Base-by-base conservation (phyloP, 495 filamentous ascomycete species). In the Bryoglossum gracile region DNA sequence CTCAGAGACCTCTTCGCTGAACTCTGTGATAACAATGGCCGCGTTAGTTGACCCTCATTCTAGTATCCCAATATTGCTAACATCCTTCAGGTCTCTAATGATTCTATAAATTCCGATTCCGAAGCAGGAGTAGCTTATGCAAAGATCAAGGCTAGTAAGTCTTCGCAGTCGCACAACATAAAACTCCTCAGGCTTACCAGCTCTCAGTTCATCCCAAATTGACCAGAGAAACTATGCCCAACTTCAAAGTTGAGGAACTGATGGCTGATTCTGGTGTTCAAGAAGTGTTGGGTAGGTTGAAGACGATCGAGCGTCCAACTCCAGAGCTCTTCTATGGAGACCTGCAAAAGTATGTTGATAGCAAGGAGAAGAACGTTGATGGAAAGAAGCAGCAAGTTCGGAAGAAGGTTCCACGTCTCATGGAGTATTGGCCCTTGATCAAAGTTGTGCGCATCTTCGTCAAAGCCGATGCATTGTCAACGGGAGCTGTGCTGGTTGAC, bases 401-500 rank as follows among this genome's bases (percentile, higher is more conserved):
- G 26, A 30, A 68, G n/a, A 53, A 63, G 18, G 59, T 62, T 40
- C 53, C 61, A 49, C 60, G 53, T 34, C 28, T 54, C 1, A 76
- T 80, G 63, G 76, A 78, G 26, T 77, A 70, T 36, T 86, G 81
- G 82, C 83, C 83, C 4, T 60, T 87, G 14, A 79, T 86, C 43
- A 78, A 78, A 35, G 78, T 81, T 13, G 79, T 87, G 30, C 67
- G 66, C 42, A 64, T 86, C 17, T 83, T 76, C 45, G 66, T 72
- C 18, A 83, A 77, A 56, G 67, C 78, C 3, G 46, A 66, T 3
- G 75, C 71, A 2, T 63, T 87, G 8, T 67, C 72, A 4, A 81
- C 80, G 10, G 82, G 83, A 3, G 75, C 78, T 4, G 72, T 81
- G 3, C 66, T 87, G 16, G 81, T 86, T 13, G 82, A 87, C 58